Base-by-base conservation (phyloP, 257 asterid genomes). In the Avicennia marina region DNA sequence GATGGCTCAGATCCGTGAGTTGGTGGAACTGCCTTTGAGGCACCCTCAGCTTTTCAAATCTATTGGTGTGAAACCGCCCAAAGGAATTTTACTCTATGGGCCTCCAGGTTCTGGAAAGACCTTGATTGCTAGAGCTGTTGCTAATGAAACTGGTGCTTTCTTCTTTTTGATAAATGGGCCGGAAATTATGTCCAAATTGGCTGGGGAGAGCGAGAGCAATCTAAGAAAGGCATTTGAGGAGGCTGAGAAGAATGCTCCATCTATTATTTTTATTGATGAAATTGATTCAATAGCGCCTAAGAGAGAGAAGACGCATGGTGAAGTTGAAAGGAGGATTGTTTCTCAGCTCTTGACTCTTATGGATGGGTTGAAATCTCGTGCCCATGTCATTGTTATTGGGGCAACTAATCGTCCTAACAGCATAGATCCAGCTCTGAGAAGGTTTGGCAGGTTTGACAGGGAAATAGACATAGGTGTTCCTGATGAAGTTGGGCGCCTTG, bases 311-410 rank as follows among this genome's bases (percentile, higher is more conserved):
- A 78, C 85, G 15, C 53, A 78, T n/a, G 81, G 87, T 19, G 83
- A 80, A 69, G 87, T 80, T 63, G 86, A 80, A 65, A 73, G 86
- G 76, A 80, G 83, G 73, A 80, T 80, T 65, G 86, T 80, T 40
- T 80, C 86, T 50, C 86, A 80, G 53, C 72, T 80, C 17, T 52
- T 80, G 83, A 80, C 86, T 58, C 81, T 80, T 63, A 80, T 80
- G 86, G 86, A 80, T 20, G 86, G 86, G 17, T 63, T 80, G 62
- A 80, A 80, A 58, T 76, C 86, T 19, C 80, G 86, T 41, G 78
- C 81, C 62, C 85, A 78, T 68, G 81, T 78, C 44, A 78, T 78
- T 62, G 81, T 74, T 3, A 78, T 74, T 76, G 85, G 81, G 44
- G 85, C 85, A 11, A 78, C 81, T 32, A 74, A 78, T 31, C 66